A percentile compares a stretch with the other conserved stretches of the same genome.
These are phyloP conservation scores for Botrytis fabae DNA, from an alignment of 2,329 filamentous ascomycete genomes.

Conservation along the genomic window DNA sequence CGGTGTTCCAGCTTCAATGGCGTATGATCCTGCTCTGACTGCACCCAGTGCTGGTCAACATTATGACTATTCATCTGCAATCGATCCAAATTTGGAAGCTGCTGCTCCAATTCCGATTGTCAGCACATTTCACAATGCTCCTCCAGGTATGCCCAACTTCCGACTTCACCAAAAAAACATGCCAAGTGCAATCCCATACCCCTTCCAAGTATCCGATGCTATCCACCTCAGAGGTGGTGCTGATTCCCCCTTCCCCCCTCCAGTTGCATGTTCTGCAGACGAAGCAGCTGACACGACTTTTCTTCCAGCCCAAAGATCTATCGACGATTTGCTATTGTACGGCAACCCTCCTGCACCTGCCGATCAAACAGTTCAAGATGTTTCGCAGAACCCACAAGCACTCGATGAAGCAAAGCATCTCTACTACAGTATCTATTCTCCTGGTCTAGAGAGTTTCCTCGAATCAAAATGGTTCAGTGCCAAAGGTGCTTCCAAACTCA, in stretches of 20 bases:
- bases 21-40: conserved; percentile 36
- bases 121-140: conserved; percentile 31
- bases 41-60: conserved; percentile 47
- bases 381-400: conserved; percentile 46
- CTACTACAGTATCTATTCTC: conserved; percentile 75
- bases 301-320: conserved; percentile 62
- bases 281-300: conserved; percentile 48
- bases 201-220: conserved; percentile 43
- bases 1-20: conserved; percentile 9
- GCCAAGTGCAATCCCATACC: conserved; percentile 42
- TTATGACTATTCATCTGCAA: conserved; percentile 53
- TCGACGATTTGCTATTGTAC: conserved; percentile 69
- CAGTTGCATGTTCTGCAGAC: conserved; percentile 37
- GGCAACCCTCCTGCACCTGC: conserved; percentile 59
- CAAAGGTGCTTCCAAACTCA: conserved; percentile 45
- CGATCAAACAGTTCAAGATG: conserved; percentile 49
- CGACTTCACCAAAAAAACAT: conserved; percentile 39
- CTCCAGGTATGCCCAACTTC: conserved; percentile 39
- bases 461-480: conserved; percentile 81
- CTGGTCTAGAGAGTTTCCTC: conserved; percentile 71
- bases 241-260: conserved; percentile 43
- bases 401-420: conserved; percentile 69
- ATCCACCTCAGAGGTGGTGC: conserved; percentile 54
- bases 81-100: conserved; percentile 51
- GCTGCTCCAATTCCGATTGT: conserved; percentile 38